Percentiles rank a stretch among this genome's conserved stretches.
Conservation (phyloP, 495 filamentous ascomycete species). For the Pseudomonodictys pantanalensis region DNA sequence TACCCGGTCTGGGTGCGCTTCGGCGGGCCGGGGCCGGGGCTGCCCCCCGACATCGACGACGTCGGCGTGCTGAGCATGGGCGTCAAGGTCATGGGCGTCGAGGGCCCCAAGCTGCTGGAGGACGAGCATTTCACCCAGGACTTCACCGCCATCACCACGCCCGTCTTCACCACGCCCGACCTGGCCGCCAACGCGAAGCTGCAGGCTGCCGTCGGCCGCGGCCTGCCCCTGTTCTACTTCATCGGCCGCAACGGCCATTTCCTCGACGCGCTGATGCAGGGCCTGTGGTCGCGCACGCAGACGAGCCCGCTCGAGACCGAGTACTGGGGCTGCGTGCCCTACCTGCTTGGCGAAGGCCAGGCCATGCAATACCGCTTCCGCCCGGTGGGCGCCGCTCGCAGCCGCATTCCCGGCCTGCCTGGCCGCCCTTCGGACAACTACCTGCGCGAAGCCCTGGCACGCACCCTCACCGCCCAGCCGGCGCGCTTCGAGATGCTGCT, state of each 20-base stretch:
- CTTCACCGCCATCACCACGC: conserved; percentile 17
- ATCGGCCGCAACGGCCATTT: conserved; percentile 9
- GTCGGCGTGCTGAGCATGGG: conserved; percentile 19
- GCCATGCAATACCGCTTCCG: conserved; percentile 14
- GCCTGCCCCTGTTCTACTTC: conserved; percentile 15
- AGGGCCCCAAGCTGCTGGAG: conserved; percentile 15
- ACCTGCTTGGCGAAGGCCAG: conserved; percentile 17
- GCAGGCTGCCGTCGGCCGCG: conserved; percentile 16
- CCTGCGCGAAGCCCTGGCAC: conserved; percentile 13
- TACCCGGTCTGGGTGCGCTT: conserved; percentile 17
- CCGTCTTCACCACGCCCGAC: conserved; percentile 18
- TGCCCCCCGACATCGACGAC: conserved; percentile 14
- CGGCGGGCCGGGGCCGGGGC: conserved; percentile 8
- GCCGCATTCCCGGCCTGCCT: conserved; percentile 12
- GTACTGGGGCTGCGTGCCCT: conserved; percentile 17
- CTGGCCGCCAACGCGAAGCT: conserved; percentile 15
- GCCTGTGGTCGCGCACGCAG: conserved; percentile 18
- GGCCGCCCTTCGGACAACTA: conserved; percentile 15
- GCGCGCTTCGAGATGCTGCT: conserved; percentile 16
- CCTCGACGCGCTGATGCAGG: conserved; percentile 20
- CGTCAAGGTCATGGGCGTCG: conserved; percentile 18
- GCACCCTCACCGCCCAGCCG: conserved; percentile 10
- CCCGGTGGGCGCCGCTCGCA: conserved; percentile 12
- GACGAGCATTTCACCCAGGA: conserved; percentile 17
- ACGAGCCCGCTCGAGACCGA: conserved; percentile 19